These are phyloP conservation scores for Colletotrichum navitas DNA, from an alignment of 2,329 filamentous ascomycete species.

Conservation along the genomic window DNA sequence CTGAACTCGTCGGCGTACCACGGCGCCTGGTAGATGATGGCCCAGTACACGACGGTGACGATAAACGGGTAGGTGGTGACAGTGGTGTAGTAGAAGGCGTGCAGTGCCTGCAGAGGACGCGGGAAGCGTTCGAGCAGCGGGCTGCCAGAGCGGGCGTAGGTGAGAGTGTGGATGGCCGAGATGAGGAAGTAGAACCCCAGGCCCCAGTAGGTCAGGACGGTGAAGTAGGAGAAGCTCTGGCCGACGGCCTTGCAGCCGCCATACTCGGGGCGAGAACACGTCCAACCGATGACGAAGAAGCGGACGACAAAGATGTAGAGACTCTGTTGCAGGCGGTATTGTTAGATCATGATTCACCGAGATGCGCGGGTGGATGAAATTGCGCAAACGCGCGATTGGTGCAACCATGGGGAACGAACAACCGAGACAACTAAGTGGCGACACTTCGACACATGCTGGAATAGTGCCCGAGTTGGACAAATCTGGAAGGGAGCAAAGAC, in stretches of 20 bases:
- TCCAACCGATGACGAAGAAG: conserved; percentile 77
- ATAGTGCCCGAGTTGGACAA: neutral
- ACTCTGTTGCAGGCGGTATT: conserved; percentile 50
- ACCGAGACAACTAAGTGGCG: neutral
- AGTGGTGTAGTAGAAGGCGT: conserved; percentile 74
- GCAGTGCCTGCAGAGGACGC: conserved; percentile 72
- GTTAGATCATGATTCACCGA: conserved; percentile 11
- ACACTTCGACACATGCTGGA: neutral
- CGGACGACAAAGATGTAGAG: conserved; percentile 79
- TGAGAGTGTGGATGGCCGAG: conserved; percentile 75
- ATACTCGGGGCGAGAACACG: conserved; percentile 62
- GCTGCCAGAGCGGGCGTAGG: conserved; percentile 68
- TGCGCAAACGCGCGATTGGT: neutral
- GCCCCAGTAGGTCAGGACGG: conserved; percentile 85
- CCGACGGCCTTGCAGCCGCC: conserved; percentile 61
- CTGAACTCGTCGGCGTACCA: conserved; percentile 61
- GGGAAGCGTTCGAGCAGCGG: conserved; percentile 72
- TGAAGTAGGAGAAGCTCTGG: conserved; percentile 84
- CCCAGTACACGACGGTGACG: conserved; percentile 80
- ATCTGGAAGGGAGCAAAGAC: conserved; percentile 47
- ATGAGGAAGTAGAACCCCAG: conserved; percentile 82
- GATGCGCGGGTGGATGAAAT: neutral
- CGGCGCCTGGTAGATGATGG: conserved; percentile 63
- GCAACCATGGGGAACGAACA: neutral
- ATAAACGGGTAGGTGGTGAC: conserved; percentile 75